Base-by-base conservation (phyloP, 257 asterid species). In the Solanum ossicruentum region DNA sequence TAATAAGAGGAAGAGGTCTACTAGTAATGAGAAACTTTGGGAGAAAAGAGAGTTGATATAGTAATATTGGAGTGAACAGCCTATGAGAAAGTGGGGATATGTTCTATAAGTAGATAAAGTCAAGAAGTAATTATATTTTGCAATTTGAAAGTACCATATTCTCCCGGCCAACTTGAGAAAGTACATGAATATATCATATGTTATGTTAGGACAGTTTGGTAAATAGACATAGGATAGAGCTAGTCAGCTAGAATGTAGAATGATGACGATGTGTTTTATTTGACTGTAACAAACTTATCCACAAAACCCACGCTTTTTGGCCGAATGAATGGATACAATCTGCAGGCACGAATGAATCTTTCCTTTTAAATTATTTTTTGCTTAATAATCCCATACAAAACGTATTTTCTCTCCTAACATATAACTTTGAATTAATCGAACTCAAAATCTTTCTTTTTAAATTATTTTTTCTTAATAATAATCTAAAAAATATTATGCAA, bases 81-180 rank as follows among this genome's bases (percentile, higher is more conserved):
- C 63, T 77, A 51, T 77, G 12, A 8, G 61, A 75, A 75, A 75
- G 10, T 21, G 5, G 61, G 81, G 81, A 75, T 63, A 28, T 21
- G 57, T 49, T 47, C 15, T 49, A 13, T 49, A 23, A 21, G 43
- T 52, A 52, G 65, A n/a, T 26, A 78, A 78, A 17, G 82, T 77
- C 26, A 49, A 49, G 72, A 10, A 65, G 3, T 15, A 73, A 12
- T 73, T 2, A 47, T 75, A 41, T 13, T 21, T 8, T 77, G 63
- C 12, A 67, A 16, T 20, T 20, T 32, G 12, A 12, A 77, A 51
- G 17, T 77, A 51, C 82, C 60, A 16, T 26, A 16, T 78, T 78
- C 49, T 78, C 82, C 65, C 15, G 52, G 82, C 11, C 17, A 78
- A 26, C 9, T 51, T 51, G 10, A 78, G 17, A 52, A 77, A 75